A percentile compares a stretch with the other conserved stretches of the same genome.
phyloP scores from a whole-genome alignment of 345 rosid genomes.

The Syzygium oleosum region DNA sequence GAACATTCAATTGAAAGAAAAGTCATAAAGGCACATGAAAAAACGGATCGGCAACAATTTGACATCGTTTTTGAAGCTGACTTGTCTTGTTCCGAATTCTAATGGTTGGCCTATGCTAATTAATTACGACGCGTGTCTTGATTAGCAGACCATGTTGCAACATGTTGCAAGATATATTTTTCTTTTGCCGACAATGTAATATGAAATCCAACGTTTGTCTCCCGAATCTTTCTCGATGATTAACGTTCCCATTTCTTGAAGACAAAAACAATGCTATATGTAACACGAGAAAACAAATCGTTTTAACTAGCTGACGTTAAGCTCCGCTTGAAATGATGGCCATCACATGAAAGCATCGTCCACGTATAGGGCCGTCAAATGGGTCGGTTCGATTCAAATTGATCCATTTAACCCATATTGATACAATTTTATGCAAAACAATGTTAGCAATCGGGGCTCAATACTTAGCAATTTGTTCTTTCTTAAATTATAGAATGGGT shows the following conservation, averaged over 20 bases:
- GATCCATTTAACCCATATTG: neutral
- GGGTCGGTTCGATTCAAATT: neutral
- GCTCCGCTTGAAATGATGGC: neutral
- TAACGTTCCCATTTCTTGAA: neutral
- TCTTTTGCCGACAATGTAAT: neutral
- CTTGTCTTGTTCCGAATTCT: neutral
- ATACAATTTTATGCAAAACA: too few species aligned
- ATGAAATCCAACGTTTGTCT: neutral
- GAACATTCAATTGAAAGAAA: neutral
- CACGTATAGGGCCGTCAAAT: neutral
- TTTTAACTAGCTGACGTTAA: neutral
- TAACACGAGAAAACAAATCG: neutral
- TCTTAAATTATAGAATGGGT: neutral
- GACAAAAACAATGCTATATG: neutral
- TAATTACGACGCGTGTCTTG: neutral
- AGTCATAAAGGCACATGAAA: neutral
- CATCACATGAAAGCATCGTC: neutral
- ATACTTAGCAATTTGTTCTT: neutral
- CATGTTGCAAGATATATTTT: neutral
- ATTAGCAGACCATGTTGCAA: neutral
- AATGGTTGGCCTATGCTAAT: neutral
- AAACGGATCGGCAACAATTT: neutral
- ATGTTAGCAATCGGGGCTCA: neutral
- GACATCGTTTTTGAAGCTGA: neutral
- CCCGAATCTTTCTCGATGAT: neutral